phyloP scores from a whole-genome alignment of 2,329 filamentous ascomycete species.

The Podosphaera aphanis region DNA sequence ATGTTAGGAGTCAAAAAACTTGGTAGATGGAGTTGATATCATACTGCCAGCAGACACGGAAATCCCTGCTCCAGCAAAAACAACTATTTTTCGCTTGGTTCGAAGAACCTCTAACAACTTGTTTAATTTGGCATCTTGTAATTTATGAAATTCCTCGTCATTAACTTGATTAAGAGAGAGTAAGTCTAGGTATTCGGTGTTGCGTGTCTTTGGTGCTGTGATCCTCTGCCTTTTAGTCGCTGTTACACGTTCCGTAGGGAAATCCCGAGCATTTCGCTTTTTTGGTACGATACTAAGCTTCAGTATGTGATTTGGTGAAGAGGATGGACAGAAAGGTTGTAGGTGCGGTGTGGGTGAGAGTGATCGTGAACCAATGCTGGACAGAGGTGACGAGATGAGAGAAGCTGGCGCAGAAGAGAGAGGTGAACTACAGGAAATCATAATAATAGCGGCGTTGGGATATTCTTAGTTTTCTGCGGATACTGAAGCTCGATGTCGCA shows the following conservation, averaged over 20 bases:
- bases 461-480: too few relatives aligned
- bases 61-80: conserved; percentile 88
- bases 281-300: conserved; percentile 8
- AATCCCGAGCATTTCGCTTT: conserved; percentile 7
- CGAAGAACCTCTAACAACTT: conserved; percentile 51
- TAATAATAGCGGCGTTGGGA: conserved; percentile 1
- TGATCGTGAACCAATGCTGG: conserved; percentile 17
- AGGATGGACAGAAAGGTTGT: conserved; percentile 4
- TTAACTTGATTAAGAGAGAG: conserved; percentile 23
- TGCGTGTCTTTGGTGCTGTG: conserved; percentile 41
- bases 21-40: conserved; percentile 18
- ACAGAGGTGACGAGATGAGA: conserved; percentile 15
- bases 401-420: conserved; percentile 15
- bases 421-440: conserved; percentile 5
- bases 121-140: conserved; percentile 39
- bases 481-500: too few relatives aligned
- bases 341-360: conserved; percentile 10
- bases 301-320: conserved; percentile 11
- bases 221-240: conserved; percentile 57
- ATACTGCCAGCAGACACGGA: conserved; percentile 82
- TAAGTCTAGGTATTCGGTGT: conserved; percentile 63
- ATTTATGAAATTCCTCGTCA: conserved; percentile 22
- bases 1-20: conserved; percentile 4
- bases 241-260: conserved; percentile 21
- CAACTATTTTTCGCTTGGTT: conserved; percentile 87